Evolutionary conservation across 345 rosid species (phyloP), one percentile per base, ranked within the genome.

Genomic region (Clausena lansium): DNA sequence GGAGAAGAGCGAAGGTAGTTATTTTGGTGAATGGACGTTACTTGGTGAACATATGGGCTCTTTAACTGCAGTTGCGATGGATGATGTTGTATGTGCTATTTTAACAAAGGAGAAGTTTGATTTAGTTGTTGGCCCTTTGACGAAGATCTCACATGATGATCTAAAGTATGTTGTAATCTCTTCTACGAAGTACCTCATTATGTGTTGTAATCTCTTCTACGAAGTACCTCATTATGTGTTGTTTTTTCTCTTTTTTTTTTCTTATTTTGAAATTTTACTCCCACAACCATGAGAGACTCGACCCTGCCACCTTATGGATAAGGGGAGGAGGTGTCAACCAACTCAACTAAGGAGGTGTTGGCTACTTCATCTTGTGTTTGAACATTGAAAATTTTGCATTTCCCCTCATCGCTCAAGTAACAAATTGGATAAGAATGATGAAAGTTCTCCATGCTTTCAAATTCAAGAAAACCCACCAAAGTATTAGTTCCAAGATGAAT

Each of bases 11-110:
- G 97, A 94, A 81, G 99, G 97, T 76, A 87, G 91, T 81, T 92
- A 92, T 88, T 96, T 96, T 81, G 97, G 99, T 78, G 99, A 96
- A 84, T 96, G 99, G 99, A 84, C 88, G 61, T 94, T 96, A 78
- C 92, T 96, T 50, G 98, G 97, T 9, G 97, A 96, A 84, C 61
- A 72, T 45, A 76, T 84, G 67, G 90, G 91, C 75, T 83, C 95
- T 28, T 55, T 94, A 73, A 91, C 84, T 77, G 99, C 92, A 64
- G 91, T 96, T 64, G 98, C 99, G 45, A 84, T 91, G 75, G 97
- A 94, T 39, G 89, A 94, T 76, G 95, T 93, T 80, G 80, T 85
- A 14, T 96, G 99, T 86, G 85, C 93, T 72, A 60, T 96, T 77
- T 86, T 96, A 82, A 88, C 93, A 4, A 96, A 91, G 89, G 98